Conservation (phyloP, 805 yeast genomes). For the Saccharomycopsis sp. region DNA sequence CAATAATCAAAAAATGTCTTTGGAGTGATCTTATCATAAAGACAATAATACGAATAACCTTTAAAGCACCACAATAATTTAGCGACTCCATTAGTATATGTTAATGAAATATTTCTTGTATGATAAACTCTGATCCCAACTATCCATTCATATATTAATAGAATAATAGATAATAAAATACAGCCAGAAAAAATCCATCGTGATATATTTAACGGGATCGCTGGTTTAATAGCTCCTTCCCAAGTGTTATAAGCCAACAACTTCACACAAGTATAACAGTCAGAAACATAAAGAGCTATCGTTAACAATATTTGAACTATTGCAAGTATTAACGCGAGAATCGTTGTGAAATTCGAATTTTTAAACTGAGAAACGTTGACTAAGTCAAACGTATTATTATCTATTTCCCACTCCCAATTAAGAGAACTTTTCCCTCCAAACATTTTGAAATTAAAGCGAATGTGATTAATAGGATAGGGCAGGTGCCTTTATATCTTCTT, state of each 20-base stretch:
- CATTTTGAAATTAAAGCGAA: neutral
- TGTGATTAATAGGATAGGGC: neutral
- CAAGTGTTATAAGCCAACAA: slow-evolving; percentile 67
- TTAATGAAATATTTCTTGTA: slow-evolving; percentile 58
- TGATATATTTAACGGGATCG: slow-evolving; percentile 42
- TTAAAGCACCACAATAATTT: slow-evolving; percentile 48
- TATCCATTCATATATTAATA: slow-evolving; percentile 49
- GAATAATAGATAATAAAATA: slow-evolving; percentile 59
- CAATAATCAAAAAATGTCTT: slow-evolving; percentile 57
- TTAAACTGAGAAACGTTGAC: slow-evolving; percentile 41
- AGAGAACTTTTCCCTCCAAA: slow-evolving; percentile 9
- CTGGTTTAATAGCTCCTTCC: slow-evolving; percentile 48
- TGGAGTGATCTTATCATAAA: slow-evolving; percentile 65
- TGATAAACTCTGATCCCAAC: slow-evolving; percentile 52
- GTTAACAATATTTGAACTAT: slow-evolving; percentile 40
- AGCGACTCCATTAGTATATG: slow-evolving; percentile 63
- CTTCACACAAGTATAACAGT: slow-evolving; percentile 71
- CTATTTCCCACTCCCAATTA: slow-evolving; percentile 31
- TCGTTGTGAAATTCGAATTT: slow-evolving; percentile 37
- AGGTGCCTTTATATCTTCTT: neutral
- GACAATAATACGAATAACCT: slow-evolving; percentile 62
- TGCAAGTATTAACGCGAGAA: slow-evolving; percentile 36
- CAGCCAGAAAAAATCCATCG: slow-evolving; percentile 78
- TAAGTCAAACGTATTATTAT: slow-evolving; percentile 39
- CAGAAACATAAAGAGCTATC: slow-evolving; percentile 52